Percentiles rank a stretch among this genome's conserved stretches.
Conservation (phyloP, 495 filamentous ascomycete genomes). For the Neurospora tetrasperma region DNA sequence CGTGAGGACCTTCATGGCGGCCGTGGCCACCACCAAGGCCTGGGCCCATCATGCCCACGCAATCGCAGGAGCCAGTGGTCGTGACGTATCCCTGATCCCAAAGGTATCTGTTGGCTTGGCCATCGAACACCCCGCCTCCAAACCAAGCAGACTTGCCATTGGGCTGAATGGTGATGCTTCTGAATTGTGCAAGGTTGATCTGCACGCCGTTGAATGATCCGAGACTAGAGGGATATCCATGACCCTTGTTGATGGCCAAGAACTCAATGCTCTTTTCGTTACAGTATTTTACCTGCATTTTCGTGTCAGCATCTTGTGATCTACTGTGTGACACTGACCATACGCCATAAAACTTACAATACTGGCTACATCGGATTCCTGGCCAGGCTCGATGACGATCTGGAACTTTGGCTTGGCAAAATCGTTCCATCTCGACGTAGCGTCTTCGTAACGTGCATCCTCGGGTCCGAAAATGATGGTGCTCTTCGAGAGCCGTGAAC, state of each 20-base stretch:
- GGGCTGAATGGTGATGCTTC: not conserved
- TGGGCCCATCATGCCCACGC: conserved; percentile 34
- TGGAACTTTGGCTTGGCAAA: too few species aligned
- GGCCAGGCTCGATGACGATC: too few species aligned
- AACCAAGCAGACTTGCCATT: not conserved
- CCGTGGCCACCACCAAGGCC: not conserved
- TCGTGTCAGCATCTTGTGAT: too few species aligned
- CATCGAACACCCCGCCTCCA: not conserved
- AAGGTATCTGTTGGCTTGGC: not conserved
- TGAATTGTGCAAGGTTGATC: not conserved
- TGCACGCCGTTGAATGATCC: not conserved
- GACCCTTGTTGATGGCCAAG: not conserved
- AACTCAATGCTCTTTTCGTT: not conserved
- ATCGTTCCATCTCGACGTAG: too few species aligned
- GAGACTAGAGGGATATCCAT: not conserved
- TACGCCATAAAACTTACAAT: too few species aligned
- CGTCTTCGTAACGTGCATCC: too few species aligned
- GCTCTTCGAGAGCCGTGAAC: too few species aligned
- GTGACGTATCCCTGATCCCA: not conserved
- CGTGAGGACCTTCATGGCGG: not conserved
- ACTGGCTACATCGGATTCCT: too few species aligned
- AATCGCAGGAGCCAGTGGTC: conserved; percentile 44
- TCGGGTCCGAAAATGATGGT: too few species aligned
- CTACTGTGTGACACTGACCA: too few species aligned
- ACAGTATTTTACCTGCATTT: not conserved